Conservation (phyloP, 257 asterid genomes). For the Fraxinus excelsior region DNA sequence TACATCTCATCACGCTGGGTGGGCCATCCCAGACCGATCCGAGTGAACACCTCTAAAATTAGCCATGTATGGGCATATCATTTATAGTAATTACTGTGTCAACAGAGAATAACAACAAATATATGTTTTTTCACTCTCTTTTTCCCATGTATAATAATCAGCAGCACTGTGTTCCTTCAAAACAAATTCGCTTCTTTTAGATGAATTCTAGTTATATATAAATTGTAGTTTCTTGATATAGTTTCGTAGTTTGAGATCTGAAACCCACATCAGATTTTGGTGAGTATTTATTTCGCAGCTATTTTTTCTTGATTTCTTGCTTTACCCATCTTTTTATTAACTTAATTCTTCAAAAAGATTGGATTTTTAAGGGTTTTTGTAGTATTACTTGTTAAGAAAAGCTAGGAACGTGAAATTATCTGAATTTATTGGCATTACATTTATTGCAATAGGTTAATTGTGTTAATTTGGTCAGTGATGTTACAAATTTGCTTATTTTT, state of each 20-base stretch:
- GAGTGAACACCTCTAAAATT: no score
- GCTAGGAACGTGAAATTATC: not conserved
- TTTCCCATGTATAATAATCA: not conserved
- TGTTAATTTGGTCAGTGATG: not conserved
- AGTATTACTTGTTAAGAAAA: not conserved
- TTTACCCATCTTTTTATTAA: not conserved
- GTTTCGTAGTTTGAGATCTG: slow-evolving; percentile 34
- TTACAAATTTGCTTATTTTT: not conserved
- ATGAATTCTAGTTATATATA: not conserved
- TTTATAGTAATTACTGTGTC: no score
- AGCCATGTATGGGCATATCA: no score
- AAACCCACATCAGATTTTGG: slow-evolving; percentile 29
- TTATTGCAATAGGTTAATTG: not conserved
- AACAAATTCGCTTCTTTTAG: not conserved
- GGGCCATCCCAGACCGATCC: no score
- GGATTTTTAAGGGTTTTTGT: slow-evolving; percentile 25
- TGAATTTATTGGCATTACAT: not conserved
- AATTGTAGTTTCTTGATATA: slow-evolving; percentile 4
- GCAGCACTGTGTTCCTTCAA: not conserved
- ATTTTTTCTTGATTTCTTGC: not conserved
- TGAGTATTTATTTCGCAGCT: slow-evolving; percentile 22
- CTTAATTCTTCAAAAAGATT: slow-evolving; percentile 23
- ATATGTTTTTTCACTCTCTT: not conserved
- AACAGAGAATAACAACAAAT: not conserved
- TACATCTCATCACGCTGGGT: no score